These are phyloP conservation scores for Colletotrichum sp. DNA, from an alignment of 2,329 filamentous ascomycete genomes.

Conservation along the genomic window DNA sequence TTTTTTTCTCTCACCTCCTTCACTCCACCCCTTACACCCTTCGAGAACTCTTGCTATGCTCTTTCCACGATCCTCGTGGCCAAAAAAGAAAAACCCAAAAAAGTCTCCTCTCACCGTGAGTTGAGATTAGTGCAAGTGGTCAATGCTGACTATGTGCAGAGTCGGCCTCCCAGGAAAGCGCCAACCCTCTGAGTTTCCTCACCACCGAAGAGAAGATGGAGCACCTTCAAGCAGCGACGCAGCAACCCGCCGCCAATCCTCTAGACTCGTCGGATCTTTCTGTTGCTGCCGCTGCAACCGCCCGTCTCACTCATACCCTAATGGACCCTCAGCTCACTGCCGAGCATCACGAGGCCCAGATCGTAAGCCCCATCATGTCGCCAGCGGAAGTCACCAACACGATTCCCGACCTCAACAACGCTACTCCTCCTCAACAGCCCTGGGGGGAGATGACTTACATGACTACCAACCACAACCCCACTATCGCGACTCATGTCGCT, in stretches of 20 bases:
- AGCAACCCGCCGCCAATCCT: slow-evolving; percentile 35
- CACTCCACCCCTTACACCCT: not conserved
- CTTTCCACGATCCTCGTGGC: not conserved
- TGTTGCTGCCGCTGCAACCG: slow-evolving; percentile 61
- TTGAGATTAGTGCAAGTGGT: not conserved
- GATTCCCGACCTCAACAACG: not conserved
- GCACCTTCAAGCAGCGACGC: slow-evolving; percentile 52
- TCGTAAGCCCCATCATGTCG: slow-evolving; percentile 4
- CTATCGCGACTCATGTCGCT: slow-evolving; percentile 8
- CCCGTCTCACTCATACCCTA: slow-evolving; percentile 58
- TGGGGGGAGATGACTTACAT: slow-evolving; percentile 62
- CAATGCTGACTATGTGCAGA: slow-evolving; percentile 4
- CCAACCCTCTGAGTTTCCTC: slow-evolving; percentile 32
- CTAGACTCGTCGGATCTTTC: slow-evolving; percentile 56
- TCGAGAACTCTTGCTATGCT: not conserved
- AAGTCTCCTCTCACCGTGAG: not conserved
- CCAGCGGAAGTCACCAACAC: slow-evolving; percentile 3
- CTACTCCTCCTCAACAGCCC: slow-evolving; percentile 39
- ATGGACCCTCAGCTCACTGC: slow-evolving; percentile 54
- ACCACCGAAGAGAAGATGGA: slow-evolving; percentile 48
- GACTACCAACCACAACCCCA: slow-evolving; percentile 31
- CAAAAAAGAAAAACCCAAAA: not conserved
- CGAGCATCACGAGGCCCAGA: slow-evolving; percentile 8
- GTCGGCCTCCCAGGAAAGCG: slow-evolving; percentile 18
- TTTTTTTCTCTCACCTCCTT: not conserved